These are phyloP conservation scores for Posidonia oceanica DNA, from an alignment of 116 monocot species.

Conservation along the genomic window DNA sequence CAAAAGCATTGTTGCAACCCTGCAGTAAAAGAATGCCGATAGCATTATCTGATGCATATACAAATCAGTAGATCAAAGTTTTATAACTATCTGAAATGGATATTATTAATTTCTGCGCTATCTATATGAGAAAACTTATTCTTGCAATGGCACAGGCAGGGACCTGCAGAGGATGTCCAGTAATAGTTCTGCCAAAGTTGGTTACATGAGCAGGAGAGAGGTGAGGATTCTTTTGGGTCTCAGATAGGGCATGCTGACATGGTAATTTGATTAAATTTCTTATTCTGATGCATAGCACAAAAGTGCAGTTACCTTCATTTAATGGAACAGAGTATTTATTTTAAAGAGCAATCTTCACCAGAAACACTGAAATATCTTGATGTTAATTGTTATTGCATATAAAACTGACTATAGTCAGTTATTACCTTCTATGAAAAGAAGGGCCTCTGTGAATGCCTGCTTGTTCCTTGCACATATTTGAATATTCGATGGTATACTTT, in stretches of 20 bases:
- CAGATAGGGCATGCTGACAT: not conserved
- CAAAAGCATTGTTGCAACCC: too few species aligned
- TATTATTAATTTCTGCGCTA: not conserved
- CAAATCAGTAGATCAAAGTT: not conserved
- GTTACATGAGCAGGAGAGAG: constrained; percentile 54
- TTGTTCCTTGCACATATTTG: too few species aligned
- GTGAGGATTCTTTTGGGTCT: constrained; percentile 22
- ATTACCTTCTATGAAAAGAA: too few species aligned
- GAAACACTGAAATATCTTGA: too few species aligned
- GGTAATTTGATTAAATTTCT: not conserved
- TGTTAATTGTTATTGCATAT: too few species aligned
- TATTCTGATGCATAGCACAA: too few species aligned
- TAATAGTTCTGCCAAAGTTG: constrained; percentile 63
- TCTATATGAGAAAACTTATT: constrained; percentile 20
- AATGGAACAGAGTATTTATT: not conserved
- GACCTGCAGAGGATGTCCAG: constrained; percentile 89
- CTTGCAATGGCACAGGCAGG: constrained; percentile 66
- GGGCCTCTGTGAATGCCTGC: too few species aligned
- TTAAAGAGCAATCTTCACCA: too few species aligned
- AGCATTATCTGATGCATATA: too few species aligned
- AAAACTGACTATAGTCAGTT: too few species aligned
- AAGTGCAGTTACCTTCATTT: not conserved
- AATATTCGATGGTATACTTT: too few species aligned
- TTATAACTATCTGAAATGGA: not conserved
- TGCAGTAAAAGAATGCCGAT: too few species aligned